Conservation (phyloP, 768 basidiomycete genomes). For the Calocybe indica region DNA sequence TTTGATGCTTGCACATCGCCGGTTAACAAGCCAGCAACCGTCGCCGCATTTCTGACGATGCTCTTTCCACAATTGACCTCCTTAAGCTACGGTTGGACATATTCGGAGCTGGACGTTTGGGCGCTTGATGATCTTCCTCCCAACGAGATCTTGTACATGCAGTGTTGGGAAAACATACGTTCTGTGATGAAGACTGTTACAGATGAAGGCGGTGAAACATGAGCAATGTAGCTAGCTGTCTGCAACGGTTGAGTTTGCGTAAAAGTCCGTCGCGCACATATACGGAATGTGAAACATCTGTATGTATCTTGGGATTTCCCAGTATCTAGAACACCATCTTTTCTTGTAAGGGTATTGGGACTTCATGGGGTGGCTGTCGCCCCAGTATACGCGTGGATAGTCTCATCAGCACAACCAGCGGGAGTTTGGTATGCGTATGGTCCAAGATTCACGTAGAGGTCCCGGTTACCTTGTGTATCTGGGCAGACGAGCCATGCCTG, state of each 20-base stretch:
- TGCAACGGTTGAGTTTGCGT: no score
- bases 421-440: constrained; percentile 50
- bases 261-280: no score
- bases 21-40: not conserved
- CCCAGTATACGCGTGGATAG: constrained; percentile 56
- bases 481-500: constrained; percentile 57
- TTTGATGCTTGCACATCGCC: constrained; percentile 4
- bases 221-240: no score
- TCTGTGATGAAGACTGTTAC: not conserved
- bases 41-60: not conserved
- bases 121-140: not conserved
- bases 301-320: not conserved
- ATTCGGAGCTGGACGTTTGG: not conserved
- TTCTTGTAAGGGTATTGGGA: not conserved
- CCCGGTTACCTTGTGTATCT: constrained; percentile 34
- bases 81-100: not conserved
- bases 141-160: not conserved
- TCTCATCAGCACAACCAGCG: constrained; percentile 53
- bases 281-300: not conserved
- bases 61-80: not conserved
- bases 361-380: constrained; percentile 33
- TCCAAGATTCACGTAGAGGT: constrained; percentile 50
- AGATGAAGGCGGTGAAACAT: not conserved
- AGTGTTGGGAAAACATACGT: not conserved
- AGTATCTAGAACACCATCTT: not conserved